Percentiles rank a stretch among this genome's conserved stretches.
phyloP scores from a whole-genome alignment of 108 stramenopile genomes.

The Nitzschia sp. region DNA sequence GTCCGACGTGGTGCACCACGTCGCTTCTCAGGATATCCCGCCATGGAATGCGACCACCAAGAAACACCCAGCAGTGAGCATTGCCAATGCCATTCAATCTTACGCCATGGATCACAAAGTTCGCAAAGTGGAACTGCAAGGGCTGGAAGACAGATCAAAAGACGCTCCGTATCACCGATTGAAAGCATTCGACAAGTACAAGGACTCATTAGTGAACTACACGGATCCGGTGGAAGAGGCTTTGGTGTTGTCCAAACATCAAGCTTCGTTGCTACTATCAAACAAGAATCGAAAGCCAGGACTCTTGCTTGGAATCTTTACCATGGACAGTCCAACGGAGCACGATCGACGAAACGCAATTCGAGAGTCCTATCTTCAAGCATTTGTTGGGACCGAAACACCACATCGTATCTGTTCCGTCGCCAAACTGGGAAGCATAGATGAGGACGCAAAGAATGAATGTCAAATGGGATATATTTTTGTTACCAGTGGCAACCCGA shows the following conservation, averaged over 20 bases:
- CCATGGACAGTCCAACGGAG: slow-evolving; percentile 12
- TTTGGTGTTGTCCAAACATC: background rate
- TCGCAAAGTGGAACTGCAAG: background rate
- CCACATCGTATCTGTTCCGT: slow-evolving; percentile 30
- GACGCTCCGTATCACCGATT: background rate
- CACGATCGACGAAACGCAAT: slow-evolving; percentile 6
- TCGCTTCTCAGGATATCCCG: background rate
- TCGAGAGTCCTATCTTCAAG: slow-evolving; percentile 17
- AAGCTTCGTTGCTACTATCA: background rate
- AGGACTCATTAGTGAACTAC: slow-evolving; percentile 6
- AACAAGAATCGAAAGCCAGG: background rate
- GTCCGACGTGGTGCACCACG: background rate
- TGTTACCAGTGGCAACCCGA: slow-evolving; percentile 34
- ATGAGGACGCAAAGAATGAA: slow-evolving; percentile 1
- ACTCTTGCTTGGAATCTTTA: slow-evolving; percentile 17
- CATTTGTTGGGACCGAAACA: background rate
- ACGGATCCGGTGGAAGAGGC: background rate
- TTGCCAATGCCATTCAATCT: slow-evolving; percentile 9
- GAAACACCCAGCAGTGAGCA: slow-evolving; percentile 2
- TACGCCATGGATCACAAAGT: background rate
- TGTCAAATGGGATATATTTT: slow-evolving; percentile 41
- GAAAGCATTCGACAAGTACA: slow-evolving; percentile 9
- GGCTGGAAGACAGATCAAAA: background rate
- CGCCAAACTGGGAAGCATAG: background rate
- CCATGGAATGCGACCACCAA: background rate